These are phyloP conservation scores for Eucalyptus guilfoylei DNA, from an alignment of 345 rosid genomes.

Conservation along the genomic window DNA sequence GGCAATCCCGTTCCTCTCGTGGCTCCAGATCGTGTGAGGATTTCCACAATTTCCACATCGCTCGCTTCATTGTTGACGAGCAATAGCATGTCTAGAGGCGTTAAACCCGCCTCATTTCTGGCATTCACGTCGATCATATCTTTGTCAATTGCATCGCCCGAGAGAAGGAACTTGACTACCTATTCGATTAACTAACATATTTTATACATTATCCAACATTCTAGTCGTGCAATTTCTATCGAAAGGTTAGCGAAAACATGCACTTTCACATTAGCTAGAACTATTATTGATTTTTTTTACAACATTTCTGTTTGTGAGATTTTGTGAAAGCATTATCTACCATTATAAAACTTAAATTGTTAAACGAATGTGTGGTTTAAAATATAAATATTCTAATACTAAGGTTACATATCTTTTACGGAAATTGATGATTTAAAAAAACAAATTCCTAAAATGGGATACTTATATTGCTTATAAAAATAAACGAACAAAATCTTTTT, in stretches of 20 bases:
- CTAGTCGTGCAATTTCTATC: not conserved
- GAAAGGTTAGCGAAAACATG: not conserved
- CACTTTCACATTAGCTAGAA: not conserved
- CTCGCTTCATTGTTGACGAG: slow-evolving; percentile 7
- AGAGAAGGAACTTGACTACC: slow-evolving; percentile 4
- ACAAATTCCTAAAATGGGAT: not conserved
- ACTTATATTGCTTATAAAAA: not conserved
- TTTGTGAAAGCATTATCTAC: not conserved
- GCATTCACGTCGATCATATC: slow-evolving; percentile 4
- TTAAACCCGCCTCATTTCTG: slow-evolving; percentile 7
- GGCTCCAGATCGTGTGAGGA: slow-evolving; percentile 9
- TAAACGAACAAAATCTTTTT: not conserved
- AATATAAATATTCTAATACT: no score
- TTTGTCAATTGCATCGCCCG: not conserved
- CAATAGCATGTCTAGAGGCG: slow-evolving; percentile 6
- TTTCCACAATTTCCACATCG: slow-evolving; percentile 4
- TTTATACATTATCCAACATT: not conserved
- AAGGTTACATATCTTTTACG: not conserved
- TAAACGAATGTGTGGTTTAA: not conserved
- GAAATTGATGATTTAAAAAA: not conserved
- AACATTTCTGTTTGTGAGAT: no score
- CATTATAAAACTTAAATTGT: no score
- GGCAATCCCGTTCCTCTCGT: not conserved
- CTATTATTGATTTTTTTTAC: not conserved
- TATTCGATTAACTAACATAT: not conserved